These are phyloP conservation scores for Pleurotus ostreatus DNA, from an alignment of 768 basidiomycete species.

Conservation along the genomic window DNA sequence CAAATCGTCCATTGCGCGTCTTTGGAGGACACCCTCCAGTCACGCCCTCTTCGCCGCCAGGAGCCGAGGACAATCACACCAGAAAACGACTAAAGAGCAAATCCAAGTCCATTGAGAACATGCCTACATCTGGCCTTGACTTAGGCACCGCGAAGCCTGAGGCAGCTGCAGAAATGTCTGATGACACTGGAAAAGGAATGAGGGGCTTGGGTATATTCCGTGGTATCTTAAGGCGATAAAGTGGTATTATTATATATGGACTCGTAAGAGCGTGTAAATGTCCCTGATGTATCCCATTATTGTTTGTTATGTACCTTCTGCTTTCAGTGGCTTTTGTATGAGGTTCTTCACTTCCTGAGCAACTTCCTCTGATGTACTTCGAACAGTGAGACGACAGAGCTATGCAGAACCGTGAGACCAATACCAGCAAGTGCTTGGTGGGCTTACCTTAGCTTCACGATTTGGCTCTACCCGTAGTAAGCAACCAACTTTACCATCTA, in stretches of 20 bases:
- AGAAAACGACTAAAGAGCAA: conserved; percentile 33
- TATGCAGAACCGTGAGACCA: conserved; percentile 24
- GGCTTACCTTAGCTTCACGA: conserved; percentile 83
- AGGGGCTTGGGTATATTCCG: conserved; percentile 32
- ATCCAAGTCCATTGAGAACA: conserved; percentile 55
- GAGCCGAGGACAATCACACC: conserved; percentile 11
- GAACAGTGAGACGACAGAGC: conserved; percentile 89
- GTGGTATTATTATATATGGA: conserved; percentile 8
- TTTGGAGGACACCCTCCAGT: conserved; percentile 18
- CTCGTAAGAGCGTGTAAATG: neutral
- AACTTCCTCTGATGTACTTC: conserved; percentile 93
- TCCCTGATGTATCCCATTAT: neutral
- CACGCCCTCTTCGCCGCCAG: conserved; percentile 14
- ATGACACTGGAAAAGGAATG: conserved; percentile 37
- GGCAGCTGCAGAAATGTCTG: conserved; percentile 24
- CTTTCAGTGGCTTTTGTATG: conserved; percentile 41
- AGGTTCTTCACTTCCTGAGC: conserved; percentile 65
- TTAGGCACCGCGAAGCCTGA: neutral
- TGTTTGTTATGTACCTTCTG: conserved; percentile 12
- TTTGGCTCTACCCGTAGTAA: conserved; percentile 92
- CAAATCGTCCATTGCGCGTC: neutral
- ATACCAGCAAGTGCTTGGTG: neutral
- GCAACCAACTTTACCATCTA: conserved; percentile 93
- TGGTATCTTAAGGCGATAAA: conserved; percentile 26
- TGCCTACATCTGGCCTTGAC: conserved; percentile 28